These are phyloP conservation scores for Colletotrichum phormii DNA, from an alignment of 2,329 filamentous ascomycete species.

Conservation along the genomic window DNA sequence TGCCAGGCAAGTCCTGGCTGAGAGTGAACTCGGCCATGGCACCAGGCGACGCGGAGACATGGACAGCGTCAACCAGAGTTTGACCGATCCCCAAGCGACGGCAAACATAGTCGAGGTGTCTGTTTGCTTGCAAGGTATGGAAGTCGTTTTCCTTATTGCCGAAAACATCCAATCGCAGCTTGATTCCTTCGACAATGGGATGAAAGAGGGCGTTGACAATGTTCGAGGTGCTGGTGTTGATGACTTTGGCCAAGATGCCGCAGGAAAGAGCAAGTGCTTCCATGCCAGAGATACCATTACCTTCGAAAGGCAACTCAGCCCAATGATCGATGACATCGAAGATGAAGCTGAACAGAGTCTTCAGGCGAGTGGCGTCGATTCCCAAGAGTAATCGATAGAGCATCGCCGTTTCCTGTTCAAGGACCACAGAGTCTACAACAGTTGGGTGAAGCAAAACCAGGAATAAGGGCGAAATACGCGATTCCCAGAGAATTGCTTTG, in stretches of 20 bases:
- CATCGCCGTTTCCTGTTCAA: constrained; percentile 50
- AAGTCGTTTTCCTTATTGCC: constrained; percentile 39
- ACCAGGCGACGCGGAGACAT: constrained; percentile 18
- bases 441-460: constrained; percentile 48
- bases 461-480: constrained; percentile 45
- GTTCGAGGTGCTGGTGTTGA: constrained; percentile 51
- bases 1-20: constrained; percentile 47
- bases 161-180: constrained; percentile 13
- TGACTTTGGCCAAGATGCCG: constrained; percentile 46
- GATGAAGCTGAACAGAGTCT: constrained; percentile 47
- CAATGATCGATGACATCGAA: constrained; percentile 38
- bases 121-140: constrained; percentile 43
- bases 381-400: constrained; percentile 51
- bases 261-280: constrained; percentile 45
- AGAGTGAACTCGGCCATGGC: constrained; percentile 44
- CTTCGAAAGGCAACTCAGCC: constrained; percentile 27
- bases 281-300: constrained; percentile 33
- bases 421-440: constrained; percentile 49
- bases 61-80: constrained; percentile 31
- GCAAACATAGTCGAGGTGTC: constrained; percentile 46
- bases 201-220: constrained; percentile 45
- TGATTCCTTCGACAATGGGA: constrained; percentile 33
- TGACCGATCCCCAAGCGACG: constrained; percentile 46
- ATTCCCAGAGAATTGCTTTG: constrained; percentile 1
- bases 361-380: constrained; percentile 46